These are phyloP conservation scores for Mortierella sp. DNA, from an alignment of 371 early-diverging fungal species.

Conservation along the genomic window DNA sequence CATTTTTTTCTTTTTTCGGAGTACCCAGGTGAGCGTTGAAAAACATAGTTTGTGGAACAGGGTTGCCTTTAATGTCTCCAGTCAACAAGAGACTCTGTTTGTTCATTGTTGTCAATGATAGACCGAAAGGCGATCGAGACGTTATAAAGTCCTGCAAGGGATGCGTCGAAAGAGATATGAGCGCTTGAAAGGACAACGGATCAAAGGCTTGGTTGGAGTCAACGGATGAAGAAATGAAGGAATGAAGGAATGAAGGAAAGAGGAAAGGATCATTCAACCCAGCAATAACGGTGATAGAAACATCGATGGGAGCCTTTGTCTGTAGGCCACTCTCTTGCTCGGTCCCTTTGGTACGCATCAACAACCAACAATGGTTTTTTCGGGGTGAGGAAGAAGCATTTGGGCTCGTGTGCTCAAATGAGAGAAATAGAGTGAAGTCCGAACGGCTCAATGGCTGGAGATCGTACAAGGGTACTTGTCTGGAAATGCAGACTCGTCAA, in stretches of 20 bases:
- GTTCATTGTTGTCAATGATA: background rate
- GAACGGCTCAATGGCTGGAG: background rate
- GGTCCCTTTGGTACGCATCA: background rate
- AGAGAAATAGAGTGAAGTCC: background rate
- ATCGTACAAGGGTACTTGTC: background rate
- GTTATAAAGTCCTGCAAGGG: background rate
- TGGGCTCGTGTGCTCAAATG: background rate
- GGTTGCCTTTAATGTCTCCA: background rate
- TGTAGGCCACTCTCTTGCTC: background rate
- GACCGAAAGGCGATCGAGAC: background rate
- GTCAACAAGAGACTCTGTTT: background rate
- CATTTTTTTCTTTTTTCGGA: background rate
- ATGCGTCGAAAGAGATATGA: background rate
- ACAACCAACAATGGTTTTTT: no score
- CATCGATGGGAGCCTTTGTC: background rate
- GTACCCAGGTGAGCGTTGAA: background rate
- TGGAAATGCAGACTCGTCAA: background rate
- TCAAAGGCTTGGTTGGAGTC: background rate
- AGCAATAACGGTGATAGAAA: constrained; percentile 5
- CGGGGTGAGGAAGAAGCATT: background rate
- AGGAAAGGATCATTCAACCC: background rate
- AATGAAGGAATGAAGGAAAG: no score
- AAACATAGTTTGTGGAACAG: background rate
- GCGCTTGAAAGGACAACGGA: background rate
- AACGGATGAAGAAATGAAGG: background rate